phyloP scores from a whole-genome alignment of 768 basidiomycete species.

The Tricholoma sp. region DNA sequence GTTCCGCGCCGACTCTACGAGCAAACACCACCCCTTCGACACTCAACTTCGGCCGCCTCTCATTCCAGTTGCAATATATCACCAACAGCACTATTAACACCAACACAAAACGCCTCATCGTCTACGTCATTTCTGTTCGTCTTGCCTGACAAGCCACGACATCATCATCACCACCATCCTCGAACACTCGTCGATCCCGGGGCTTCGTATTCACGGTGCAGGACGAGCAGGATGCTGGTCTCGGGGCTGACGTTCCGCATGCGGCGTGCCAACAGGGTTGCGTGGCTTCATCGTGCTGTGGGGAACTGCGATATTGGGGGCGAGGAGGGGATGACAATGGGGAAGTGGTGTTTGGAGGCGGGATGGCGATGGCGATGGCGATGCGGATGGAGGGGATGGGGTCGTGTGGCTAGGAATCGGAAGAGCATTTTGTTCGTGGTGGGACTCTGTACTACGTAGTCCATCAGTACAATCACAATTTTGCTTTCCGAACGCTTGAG shows the following conservation, averaged over 20 bases:
- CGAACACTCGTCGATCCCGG: slow-evolving; percentile 12
- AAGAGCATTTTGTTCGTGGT: no score
- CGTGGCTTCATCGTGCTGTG: slow-evolving; percentile 15
- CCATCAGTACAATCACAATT: no score
- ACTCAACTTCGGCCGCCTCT: neutral
- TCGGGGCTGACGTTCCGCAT: slow-evolving; percentile 37
- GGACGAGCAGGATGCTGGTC: slow-evolving; percentile 33
- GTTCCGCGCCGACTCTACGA: neutral
- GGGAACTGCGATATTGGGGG: no score
- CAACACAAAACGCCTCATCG: neutral
- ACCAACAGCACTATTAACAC: neutral
- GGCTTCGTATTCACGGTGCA: slow-evolving; percentile 33
- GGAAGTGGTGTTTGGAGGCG: no score
- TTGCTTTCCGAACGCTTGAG: no score
- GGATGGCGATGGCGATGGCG: no score
- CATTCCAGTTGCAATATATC: neutral
- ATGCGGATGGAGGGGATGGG: no score
- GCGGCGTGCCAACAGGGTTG: slow-evolving; percentile 33
- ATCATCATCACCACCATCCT: neutral
- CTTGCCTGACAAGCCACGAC: no score
- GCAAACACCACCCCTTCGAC: neutral
- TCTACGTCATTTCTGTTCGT: no score
- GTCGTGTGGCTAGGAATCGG: no score
- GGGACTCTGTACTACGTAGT: no score
- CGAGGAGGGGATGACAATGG: no score